Evolutionary conservation across 2,329 filamentous ascomycete species (phyloP).

Genomic region (Aspergillus sp.): DNA sequence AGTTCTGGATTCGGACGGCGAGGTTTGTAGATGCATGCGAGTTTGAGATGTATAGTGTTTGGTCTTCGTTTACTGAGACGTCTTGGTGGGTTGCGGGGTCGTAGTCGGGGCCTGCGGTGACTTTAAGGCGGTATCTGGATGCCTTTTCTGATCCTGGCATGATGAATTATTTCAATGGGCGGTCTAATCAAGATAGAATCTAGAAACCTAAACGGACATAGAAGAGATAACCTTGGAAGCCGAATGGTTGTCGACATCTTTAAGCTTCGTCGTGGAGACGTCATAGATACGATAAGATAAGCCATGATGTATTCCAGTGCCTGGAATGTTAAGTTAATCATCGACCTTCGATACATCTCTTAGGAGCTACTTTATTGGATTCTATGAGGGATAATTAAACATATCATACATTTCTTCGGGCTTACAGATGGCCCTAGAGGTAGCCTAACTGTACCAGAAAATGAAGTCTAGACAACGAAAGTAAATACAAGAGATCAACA

Average conservation of each 20-base stretch:
- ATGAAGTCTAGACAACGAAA: not conserved
- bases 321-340: too few species aligned
- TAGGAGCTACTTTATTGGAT: too few species aligned
- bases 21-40: slow-evolving; percentile 66
- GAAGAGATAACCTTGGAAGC: too few species aligned
- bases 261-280: not conserved
- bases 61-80: slow-evolving; percentile 72
- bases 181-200: not conserved
- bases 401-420: too few species aligned
- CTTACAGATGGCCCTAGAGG: too few species aligned
- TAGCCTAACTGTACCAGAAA: too few species aligned
- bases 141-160: slow-evolving; percentile 8
- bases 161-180: not conserved
- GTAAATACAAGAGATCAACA: not conserved
- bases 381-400: too few species aligned
- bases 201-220: not conserved
- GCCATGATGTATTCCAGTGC: too few species aligned
- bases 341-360: too few species aligned
- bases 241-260: not conserved
- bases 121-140: slow-evolving; percentile 66
- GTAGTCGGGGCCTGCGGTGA: slow-evolving; percentile 79
- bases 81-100: slow-evolving; percentile 68
- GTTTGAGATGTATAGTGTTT: slow-evolving; percentile 63
- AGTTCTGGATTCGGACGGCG: slow-evolving; percentile 71
- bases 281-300: slow-evolving; percentile 2